Evolutionary conservation across 108 stramenopile genomes (phyloP), one percentile per base, ranked within the genome.

Genomic region (Stephanodiscus triporus): DNA sequence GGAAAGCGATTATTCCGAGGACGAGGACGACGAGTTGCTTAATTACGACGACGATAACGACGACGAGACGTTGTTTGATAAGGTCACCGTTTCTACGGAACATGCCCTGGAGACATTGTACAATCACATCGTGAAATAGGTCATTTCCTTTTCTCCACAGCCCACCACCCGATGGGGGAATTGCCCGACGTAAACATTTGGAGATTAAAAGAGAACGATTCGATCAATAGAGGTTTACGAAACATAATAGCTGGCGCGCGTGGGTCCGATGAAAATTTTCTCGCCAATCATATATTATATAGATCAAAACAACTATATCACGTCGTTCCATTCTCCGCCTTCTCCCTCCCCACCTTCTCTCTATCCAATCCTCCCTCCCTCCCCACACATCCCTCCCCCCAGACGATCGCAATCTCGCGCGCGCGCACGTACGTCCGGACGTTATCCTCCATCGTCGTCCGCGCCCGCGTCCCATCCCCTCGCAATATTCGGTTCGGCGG

Each of bases 31-130:
- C 20, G 63, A 65, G 26, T 9, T 65, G 23, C 63, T 66, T 36
- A 58, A 76, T 48, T 48, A 76, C 53, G 77, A 78, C 47, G 77
- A 77, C 49, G 77, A 78, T 71, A 58, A 78, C 60, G 77, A 78
- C 66, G 77, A 78, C 59, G 77, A 78, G 32, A 78, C 77, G 5
- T 48, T 78, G 30, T 71, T 78, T 58, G 77, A 78, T 71, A 78
- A 65, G 65, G 70, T 78, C 24, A 70, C 70, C 32, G 70, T 78
- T 37, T 78, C 77, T 30, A 72, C 77, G 56, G 77, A 71, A 27
- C 77, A 78, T 70, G 71, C 70, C 37, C 60, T 78, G 77, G 77
- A 78, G 59, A 66, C 77, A 8, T 66, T 78, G 64, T 78, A 66
- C 63, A 68, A 64, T 49, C 77, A 78, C 42, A 78, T 78, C 71